A percentile compares a stretch with the other conserved stretches of the same genome.
Conservation (phyloP, 163 green algal genomes). For the Picocystis sp. region DNA sequence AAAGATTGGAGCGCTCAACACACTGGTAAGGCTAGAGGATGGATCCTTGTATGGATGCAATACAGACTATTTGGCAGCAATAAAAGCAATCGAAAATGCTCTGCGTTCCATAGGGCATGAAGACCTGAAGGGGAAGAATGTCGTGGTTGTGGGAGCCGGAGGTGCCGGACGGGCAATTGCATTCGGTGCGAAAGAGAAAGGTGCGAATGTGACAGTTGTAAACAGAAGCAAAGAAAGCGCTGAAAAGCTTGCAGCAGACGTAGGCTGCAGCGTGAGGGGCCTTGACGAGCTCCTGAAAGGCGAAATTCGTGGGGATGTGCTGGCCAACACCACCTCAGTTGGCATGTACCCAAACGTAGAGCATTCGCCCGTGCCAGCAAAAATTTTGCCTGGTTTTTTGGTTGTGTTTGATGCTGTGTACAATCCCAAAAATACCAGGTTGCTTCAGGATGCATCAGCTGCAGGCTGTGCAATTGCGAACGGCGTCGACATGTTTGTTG, state of each 20-base stretch:
- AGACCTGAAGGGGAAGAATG: slow-evolving; percentile 40
- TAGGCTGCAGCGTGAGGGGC: slow-evolving; percentile 11
- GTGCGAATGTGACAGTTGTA: slow-evolving; percentile 54
- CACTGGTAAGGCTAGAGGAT: slow-evolving; percentile 55
- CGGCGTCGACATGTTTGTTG: slow-evolving; percentile 96
- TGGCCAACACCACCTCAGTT: slow-evolving; percentile 82
- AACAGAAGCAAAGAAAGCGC: slow-evolving; percentile 63
- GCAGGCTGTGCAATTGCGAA: slow-evolving; percentile 57
- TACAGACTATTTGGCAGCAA: slow-evolving; percentile 82
- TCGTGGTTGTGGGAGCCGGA: slow-evolving; percentile 84
- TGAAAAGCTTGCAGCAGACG: slow-evolving; percentile 37
- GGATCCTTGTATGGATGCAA: slow-evolving; percentile 67
- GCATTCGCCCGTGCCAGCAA: slow-evolving; percentile 24
- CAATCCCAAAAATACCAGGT: slow-evolving; percentile 70
- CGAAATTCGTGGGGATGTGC: slow-evolving; percentile 46
- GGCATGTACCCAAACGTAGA: slow-evolving; percentile 66
- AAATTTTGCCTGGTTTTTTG: slow-evolving; percentile 8
- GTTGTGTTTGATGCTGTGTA: slow-evolving; percentile 97
- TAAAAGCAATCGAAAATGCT: slow-evolving; percentile 53
- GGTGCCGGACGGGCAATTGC: slow-evolving; percentile 73
- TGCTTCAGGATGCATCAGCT: slow-evolving; percentile 48
- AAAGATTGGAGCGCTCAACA: slow-evolving; percentile 86
- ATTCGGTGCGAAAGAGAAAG: slow-evolving; percentile 57
- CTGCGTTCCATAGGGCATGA: slow-evolving; percentile 4
- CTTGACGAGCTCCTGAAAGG: slow-evolving; percentile 39